Percentiles rank a stretch among this genome's conserved stretches.
Conservation (phyloP, 768 basidiomycete species). For the Phylloporus scabripes region DNA sequence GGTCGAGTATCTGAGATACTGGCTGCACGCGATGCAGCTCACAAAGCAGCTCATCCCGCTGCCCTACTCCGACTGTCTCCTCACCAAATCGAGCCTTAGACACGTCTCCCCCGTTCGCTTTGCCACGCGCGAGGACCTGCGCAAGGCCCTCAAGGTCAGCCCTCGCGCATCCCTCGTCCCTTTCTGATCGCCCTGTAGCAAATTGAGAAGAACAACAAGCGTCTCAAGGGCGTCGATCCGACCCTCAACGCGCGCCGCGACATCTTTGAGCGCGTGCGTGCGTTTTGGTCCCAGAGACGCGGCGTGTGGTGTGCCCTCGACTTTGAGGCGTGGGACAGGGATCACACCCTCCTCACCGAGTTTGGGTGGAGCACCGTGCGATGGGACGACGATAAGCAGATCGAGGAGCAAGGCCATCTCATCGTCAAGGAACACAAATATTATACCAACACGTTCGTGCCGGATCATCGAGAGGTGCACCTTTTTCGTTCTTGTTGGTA, state of each 20-base stretch:
- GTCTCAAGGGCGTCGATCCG: conserved; percentile 59
- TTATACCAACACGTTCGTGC: conserved; percentile 62
- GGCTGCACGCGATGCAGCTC: conserved; percentile 69
- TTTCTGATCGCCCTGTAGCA: conserved; percentile 36
- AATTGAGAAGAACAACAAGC: conserved; percentile 78
- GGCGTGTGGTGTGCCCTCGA: conserved; percentile 78
- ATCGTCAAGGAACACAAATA: conserved; percentile 57
- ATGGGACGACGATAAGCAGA: conserved; percentile 49
- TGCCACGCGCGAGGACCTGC: conserved; percentile 47
- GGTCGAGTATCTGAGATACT: conserved; percentile 81
- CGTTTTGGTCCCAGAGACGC: conserved; percentile 53
- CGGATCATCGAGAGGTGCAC: conserved; percentile 52
- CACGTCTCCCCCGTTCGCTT: conserved; percentile 57
- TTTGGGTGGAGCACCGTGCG: conserved; percentile 67
- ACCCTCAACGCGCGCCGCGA: conserved; percentile 51
- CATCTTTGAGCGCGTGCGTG: conserved; percentile 63
- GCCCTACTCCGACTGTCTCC: conserved; percentile 72
- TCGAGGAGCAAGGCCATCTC: conserved; percentile 51
- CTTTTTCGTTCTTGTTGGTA: not conserved
- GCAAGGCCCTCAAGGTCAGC: conserved; percentile 54
- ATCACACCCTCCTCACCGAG: conserved; percentile 70
- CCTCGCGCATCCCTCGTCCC: not conserved
- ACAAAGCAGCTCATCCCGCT: conserved; percentile 62
- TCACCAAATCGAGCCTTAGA: conserved; percentile 53
- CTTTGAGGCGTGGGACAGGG: conserved; percentile 79